Evolutionary conservation across 805 yeast genomes (phyloP), one percentile per base, ranked within the genome.

Genomic region (Pichia sporocuriosa): DNA sequence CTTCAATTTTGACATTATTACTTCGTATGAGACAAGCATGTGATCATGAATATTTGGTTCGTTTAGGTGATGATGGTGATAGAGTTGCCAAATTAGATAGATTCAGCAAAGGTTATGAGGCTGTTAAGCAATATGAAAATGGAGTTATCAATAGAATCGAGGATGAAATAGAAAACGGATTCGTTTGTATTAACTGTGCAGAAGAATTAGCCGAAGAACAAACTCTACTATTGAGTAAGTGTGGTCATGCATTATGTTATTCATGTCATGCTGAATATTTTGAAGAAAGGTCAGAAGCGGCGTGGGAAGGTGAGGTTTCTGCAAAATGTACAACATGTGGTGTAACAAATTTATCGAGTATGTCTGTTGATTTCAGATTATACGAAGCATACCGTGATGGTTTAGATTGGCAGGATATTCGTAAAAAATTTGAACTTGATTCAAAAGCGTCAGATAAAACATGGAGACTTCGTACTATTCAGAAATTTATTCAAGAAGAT

Each of bases 11-110:
- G 49, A 79, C 86, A 0, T 63, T 88, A 50, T 69, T 89, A 38
- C 64, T 89, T 35, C 71, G 96, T 37, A 66, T 89, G 53, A 72
- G 97, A 45, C 96, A 89, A 62, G 89, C 95, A 4, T 84, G 95
- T 55, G 78, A 83, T 55, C 96, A 86, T 57, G 76, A 79, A 30
- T 79, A 74, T 53, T 65, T 89, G 43, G 90, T 84, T 21, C 71
- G 75, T 45, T 69, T 84, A 36, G 89, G 95, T 12, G 61, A 61
- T 35, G 58, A 57, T 16, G 49, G 67, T 61, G 69, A 66, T 49
- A 61, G 70, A 40, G 48, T 62, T 47, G 60, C 61, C 45, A 63
- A 55, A 46, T 49, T 59, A 43, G 52, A 59, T 20, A 58, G 58
- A 42, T 59, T 67, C 62, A 48, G 61, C 44, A 45, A 62, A 25